Conservation (phyloP, 108 stramenopile genomes). For the Skeletonema costatum region DNA sequence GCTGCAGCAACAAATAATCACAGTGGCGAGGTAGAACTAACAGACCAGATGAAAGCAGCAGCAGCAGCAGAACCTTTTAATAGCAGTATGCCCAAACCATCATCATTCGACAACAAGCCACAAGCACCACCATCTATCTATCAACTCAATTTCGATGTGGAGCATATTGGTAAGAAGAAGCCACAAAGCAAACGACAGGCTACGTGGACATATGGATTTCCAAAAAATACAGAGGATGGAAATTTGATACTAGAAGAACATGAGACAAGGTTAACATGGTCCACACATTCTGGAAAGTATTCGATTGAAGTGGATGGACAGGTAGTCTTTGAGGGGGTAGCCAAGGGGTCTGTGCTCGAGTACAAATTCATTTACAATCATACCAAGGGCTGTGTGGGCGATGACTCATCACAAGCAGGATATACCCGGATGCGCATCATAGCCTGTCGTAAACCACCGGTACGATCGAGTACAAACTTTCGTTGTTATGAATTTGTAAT, state of each 20-base stretch:
- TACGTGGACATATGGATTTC: constrained; percentile 30
- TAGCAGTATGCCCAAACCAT: background rate
- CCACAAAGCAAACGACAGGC: constrained; percentile 38
- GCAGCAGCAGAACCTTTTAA: background rate
- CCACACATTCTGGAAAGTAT: constrained; percentile 39
- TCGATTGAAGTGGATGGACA: constrained; percentile 27
- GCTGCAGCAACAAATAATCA: background rate
- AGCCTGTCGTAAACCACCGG: constrained; percentile 42
- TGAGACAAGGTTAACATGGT: constrained; percentile 34
- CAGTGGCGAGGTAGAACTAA: background rate
- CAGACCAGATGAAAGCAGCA: background rate
- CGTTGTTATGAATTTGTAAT: constrained; percentile 46
- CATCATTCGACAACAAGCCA: background rate
- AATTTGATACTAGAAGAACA: constrained; percentile 9
- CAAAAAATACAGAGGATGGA: background rate
- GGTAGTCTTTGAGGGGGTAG: constrained; percentile 12
- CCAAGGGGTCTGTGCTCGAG: constrained; percentile 39
- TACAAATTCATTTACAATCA: constrained; percentile 40
- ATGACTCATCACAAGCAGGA: constrained; percentile 1
- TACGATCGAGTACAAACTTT: constrained; percentile 33
- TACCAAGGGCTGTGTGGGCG: constrained; percentile 7
- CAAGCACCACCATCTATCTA: constrained; percentile 5
- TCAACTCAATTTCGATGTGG: constrained; percentile 36
- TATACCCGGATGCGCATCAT: constrained; percentile 23
- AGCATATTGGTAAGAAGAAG: constrained; percentile 38